Evolutionary conservation across 2,329 filamentous ascomycete genomes (phyloP), one percentile per base, ranked within the genome.

Genomic region (Purpureocillium lavendulum): DNA sequence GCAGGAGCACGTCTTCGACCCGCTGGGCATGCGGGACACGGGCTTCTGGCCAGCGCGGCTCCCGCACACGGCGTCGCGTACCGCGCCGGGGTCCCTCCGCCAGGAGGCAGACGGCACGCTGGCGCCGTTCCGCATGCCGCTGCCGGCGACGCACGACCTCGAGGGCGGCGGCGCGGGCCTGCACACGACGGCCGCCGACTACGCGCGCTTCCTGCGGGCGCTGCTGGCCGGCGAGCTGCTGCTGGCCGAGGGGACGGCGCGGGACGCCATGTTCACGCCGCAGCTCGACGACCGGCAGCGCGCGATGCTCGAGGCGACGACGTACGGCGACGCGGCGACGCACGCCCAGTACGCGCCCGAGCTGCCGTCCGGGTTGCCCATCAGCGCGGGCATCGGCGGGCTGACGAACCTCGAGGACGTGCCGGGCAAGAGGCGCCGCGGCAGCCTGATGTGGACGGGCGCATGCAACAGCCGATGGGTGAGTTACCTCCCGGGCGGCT

Each of bases 111-210:
- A n/a, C 28, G 14, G 11, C 2, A 21, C 24, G 4, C 49, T 63
- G 5, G 39, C 37, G 13, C 36, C 48, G 2, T 49, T 45, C 1
- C 34, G 44, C 7, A 30, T 33, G n/a, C 49, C 49, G 3, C 35
- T 47, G 4, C 56, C 57, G 1, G 45, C 46, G 10, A 51, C 61
- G 28, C 60, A 58, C 33, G 50, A 49, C 18, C 45, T 65, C 4
- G 62, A 67, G 41, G 60, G 61, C 42, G 68, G 65, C 11, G 68
- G 68, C 4, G 59, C 61, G 0, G 68, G 68, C 3, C 45, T 69
- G 14, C 67, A 60, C 45, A 59, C 60, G 3, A 67, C 61, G 16
- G 58, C 63, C 1, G 43, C 40, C 11, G 66, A 71, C 46, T 67
- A 66, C 42, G 53, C 52, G 12, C 48, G 41, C 35, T 54, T 66